Evolutionary conservation across 345 rosid species (phyloP), one percentile per base, ranked within the genome.

Genomic region (Stellera chamaejasme): DNA sequence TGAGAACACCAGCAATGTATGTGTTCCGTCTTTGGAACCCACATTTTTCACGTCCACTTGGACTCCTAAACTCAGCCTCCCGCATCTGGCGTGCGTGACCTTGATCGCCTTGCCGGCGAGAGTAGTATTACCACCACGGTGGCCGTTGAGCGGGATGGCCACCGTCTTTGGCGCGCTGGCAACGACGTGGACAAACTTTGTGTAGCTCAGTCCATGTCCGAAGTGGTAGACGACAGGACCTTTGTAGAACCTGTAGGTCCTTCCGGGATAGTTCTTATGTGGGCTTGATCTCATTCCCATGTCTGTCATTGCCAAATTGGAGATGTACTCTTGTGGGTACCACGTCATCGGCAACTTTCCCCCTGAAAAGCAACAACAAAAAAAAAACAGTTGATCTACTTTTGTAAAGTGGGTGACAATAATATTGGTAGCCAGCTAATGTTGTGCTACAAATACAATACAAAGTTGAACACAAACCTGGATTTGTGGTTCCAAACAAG

Each of bases 321-420:
- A 36, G 2, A 82, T 49, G 56, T 87, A 92, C 0, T 77, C 88
- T 55, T 87, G 84, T 4, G 94, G 97, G 61, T 93, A 89, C 94
- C 96, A 89, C 3, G 99, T 93, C 85, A 89, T 70, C 2, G 99
- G 99, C 27, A 93, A 59, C 59, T 80, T 89, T 1, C 99, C 99
- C 45, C 88, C 90, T 77, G 65, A 3, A 6, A 8, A 32, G 9
- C n/a, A n/a, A n/a, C n/a, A n/a, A n/a, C n/a, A n/a, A n/a, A n/a
- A 32, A 32, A 32, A 32, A 8, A 3, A 32, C 2, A 32, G 11
- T 10, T 45, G 11, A 45, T 45, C 1, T 45, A 45, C 47, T 10
- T 10, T 45, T 10, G n/a, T 55, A 46, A 27, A 2, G 23, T 19
- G 23, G 23, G 23, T 19, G 23, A 19, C 23, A 19, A 19, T 19